phyloP scores from a whole-genome alignment of 2,329 filamentous ascomycete genomes.

The Alternaria novae-zelandiae region DNA sequence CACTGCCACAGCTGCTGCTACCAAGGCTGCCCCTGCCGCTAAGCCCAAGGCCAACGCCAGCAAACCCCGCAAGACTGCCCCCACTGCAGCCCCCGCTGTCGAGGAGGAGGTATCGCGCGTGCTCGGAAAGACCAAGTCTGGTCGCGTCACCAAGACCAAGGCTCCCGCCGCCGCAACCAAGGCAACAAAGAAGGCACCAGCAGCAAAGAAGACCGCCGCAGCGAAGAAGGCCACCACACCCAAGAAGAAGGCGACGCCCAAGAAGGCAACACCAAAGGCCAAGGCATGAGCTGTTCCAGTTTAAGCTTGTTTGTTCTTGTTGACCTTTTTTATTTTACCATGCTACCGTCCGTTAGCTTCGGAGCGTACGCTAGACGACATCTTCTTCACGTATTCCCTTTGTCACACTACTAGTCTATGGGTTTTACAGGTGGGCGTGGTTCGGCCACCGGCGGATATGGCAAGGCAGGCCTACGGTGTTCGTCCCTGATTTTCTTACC shows the following conservation, averaged over 20 bases:
- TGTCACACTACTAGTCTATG: conserved; percentile 27
- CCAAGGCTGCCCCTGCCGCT: conserved; percentile 35
- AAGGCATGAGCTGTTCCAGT: conserved; percentile 34
- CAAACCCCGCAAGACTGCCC: conserved; percentile 55
- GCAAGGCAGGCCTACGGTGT: conserved; percentile 17
- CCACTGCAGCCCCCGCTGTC: conserved; percentile 66
- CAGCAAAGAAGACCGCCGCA: conserved; percentile 45
- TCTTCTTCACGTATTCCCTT: conserved; percentile 15
- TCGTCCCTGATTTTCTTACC: conserved; percentile 17
- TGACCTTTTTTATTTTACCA: conserved; percentile 34
- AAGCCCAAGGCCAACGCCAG: conserved; percentile 55
- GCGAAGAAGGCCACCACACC: conserved; percentile 54
- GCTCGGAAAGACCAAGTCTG: conserved; percentile 83
- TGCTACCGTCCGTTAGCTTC: conserved; percentile 12
- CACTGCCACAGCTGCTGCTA: conserved; percentile 26
- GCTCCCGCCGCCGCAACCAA: conserved; percentile 47
- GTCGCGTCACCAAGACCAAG: conserved; percentile 77
- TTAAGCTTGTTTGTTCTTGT: conserved; percentile 29
- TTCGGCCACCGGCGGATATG: conserved; percentile 3
- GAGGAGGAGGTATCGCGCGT: conserved; percentile 71
- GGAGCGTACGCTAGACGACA: conserved; percentile 11
- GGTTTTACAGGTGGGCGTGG: conserved; percentile 12
- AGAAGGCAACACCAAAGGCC: conserved; percentile 53
- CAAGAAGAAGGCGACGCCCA: conserved; percentile 58
- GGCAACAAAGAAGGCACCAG: conserved; percentile 46